Percentiles rank a stretch among this genome's conserved stretches.
Evolutionary conservation across 2,329 filamentous ascomycete genomes (phyloP).

Genomic region (Lachnellula hyalina): DNA sequence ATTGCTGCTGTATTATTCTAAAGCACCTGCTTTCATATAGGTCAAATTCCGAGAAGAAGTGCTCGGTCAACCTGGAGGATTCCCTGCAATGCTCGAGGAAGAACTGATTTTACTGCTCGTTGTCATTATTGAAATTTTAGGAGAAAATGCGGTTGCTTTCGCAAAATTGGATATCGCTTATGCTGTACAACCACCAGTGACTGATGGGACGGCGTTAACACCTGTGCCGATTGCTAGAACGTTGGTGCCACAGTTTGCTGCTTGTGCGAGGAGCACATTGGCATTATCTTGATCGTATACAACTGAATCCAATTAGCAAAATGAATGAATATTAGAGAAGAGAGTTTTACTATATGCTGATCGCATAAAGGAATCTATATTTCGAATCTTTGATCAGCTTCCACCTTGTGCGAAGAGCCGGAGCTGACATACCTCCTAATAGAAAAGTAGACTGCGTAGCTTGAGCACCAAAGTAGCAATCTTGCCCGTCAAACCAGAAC

Average conservation of each 20-base stretch:
- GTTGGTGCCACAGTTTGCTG: constrained; percentile 16
- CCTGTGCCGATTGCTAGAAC: constrained; percentile 13
- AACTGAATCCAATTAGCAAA: constrained; percentile 3
- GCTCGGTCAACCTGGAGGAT: no score
- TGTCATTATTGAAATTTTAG: background rate
- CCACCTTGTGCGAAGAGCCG: background rate
- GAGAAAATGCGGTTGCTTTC: background rate
- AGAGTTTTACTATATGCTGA: constrained; percentile 9
- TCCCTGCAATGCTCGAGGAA: no score
- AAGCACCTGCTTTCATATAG: no score
- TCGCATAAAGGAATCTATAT: constrained; percentile 14
- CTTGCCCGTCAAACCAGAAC: constrained; percentile 10
- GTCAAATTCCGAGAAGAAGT: no score
- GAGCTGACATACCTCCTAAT: constrained; percentile 1
- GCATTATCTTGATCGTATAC: constrained; percentile 21
- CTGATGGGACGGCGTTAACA: constrained; percentile 15
- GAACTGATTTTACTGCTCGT: background rate
- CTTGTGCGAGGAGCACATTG: constrained; percentile 16
- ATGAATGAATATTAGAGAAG: background rate
- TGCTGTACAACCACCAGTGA: constrained; percentile 9
- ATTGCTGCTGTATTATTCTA: no score
- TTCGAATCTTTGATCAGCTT: background rate
- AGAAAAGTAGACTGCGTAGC: background rate
- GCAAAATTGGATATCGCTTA: background rate
- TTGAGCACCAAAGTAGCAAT: constrained; percentile 7